Percentiles rank a stretch among this genome's conserved stretches.
These are phyloP conservation scores for Candida germanica DNA, from an alignment of 805 yeast genomes.

Conservation along the genomic window DNA sequence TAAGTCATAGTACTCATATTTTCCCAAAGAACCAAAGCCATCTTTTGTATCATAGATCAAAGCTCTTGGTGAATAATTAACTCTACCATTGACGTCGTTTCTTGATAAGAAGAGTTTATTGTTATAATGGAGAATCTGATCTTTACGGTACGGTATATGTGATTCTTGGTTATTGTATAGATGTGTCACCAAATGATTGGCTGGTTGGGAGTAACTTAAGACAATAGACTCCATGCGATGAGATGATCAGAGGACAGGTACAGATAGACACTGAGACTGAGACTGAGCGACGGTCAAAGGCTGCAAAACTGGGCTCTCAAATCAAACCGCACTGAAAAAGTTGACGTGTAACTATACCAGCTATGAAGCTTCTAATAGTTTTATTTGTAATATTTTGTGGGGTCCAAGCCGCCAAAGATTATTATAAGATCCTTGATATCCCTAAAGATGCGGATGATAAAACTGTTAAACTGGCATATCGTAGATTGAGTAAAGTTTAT, in stretches of 20 bases:
- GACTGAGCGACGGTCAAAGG: too few relatives aligned
- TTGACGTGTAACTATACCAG: too few relatives aligned
- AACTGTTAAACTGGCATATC: constrained; percentile 82
- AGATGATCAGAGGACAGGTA: too few relatives aligned
- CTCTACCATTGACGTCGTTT: constrained; percentile 25
- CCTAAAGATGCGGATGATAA: constrained; percentile 65
- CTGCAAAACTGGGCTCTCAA: too few relatives aligned
- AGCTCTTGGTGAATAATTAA: constrained; percentile 71
- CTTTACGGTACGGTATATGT: constrained; percentile 51
- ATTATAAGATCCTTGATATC: constrained; percentile 66
- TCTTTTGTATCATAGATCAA: constrained; percentile 76
- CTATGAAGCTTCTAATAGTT: constrained; percentile 3
- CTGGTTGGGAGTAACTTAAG: constrained; percentile 48
- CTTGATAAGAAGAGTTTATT: constrained; percentile 40
- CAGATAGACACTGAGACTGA: too few relatives aligned
- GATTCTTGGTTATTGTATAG: constrained; percentile 78
- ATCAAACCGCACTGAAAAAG: too few relatives aligned
- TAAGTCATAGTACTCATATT: constrained; percentile 44
- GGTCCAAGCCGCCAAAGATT: constrained; percentile 38
- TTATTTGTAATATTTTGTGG: constrained; percentile 8
- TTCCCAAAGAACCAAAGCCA: constrained; percentile 70
- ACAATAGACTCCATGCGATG: constrained; percentile 11
- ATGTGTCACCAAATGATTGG: constrained; percentile 77
- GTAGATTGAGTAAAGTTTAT: constrained; percentile 75
- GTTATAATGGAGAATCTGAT: constrained; percentile 46